Evolutionary conservation across 1,284 basidiomycete species (phyloP).

Genomic region (Austroboletus novae-zelandiae): DNA sequence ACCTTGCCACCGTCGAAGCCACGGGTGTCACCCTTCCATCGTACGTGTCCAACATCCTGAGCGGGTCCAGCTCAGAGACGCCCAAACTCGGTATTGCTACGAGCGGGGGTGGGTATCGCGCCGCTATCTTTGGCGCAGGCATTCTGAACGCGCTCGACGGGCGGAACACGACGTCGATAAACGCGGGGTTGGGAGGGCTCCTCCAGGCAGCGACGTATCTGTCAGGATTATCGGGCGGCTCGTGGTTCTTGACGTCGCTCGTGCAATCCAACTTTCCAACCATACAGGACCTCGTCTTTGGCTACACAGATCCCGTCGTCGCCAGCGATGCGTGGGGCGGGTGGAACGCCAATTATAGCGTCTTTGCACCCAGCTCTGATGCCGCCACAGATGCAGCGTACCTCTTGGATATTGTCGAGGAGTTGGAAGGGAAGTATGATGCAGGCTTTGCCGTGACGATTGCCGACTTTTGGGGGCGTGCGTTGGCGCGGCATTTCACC

Average conservation of each 20-base stretch:
- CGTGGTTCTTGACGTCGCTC: constrained; percentile 40
- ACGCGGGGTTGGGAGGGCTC: constrained; percentile 46
- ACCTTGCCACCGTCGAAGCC: constrained; percentile 36
- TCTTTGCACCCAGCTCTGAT: constrained; percentile 23
- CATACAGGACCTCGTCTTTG: constrained; percentile 38
- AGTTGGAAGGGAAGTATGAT: constrained; percentile 33
- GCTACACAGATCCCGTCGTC: constrained; percentile 19
- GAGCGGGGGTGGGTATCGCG: constrained; percentile 49
- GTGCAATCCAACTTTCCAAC: constrained; percentile 41
- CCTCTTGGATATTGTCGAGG: constrained; percentile 24
- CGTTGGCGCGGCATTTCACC: constrained; percentile 39
- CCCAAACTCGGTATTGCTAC: constrained; percentile 43
- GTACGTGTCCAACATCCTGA: constrained; percentile 38
- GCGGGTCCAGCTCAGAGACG: constrained; percentile 15
- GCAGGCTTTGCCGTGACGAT: constrained; percentile 35
- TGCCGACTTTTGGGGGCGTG: constrained; percentile 34
- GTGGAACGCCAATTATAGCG: constrained; percentile 34
- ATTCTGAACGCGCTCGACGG: constrained; percentile 49
- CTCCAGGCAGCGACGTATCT: constrained; percentile 48
- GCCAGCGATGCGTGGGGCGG: constrained; percentile 29
- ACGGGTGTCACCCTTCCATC: constrained; percentile 27
- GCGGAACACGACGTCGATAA: constrained; percentile 41
- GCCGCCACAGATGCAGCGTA: constrained; percentile 18
- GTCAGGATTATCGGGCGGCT: constrained; percentile 43
- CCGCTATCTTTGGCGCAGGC: constrained; percentile 50